Conservation (phyloP, 2,329 filamentous ascomycete genomes). For the Pseudogymnoascus sp. region DNA sequence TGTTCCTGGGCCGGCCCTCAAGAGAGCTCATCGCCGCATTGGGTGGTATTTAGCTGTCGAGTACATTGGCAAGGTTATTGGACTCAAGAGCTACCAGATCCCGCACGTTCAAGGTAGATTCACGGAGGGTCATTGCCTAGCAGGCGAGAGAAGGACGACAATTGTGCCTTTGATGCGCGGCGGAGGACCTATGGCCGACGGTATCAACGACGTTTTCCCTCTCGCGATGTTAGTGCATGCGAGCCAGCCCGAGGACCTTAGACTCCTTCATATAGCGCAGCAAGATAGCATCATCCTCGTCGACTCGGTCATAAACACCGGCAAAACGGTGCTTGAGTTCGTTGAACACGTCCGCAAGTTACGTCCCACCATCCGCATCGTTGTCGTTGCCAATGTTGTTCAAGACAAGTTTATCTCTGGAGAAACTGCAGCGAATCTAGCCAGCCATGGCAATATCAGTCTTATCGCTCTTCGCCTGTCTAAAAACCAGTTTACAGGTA, state of each 20-base stretch:
- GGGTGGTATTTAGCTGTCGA: conserved; percentile 47
- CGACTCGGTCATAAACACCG: conserved; percentile 53
- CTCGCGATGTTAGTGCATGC: conserved; percentile 43
- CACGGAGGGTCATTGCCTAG: conserved; percentile 38
- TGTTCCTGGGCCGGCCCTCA: conserved; percentile 36
- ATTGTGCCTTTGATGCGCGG: conserved; percentile 56
- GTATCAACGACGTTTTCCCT: conserved; percentile 45
- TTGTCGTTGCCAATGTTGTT: conserved; percentile 33
- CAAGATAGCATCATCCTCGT: conserved; percentile 41
- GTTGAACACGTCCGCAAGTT: conserved; percentile 37
- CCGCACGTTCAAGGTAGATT: conserved; percentile 41
- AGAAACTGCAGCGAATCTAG: conserved; percentile 13
- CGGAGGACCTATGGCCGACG: conserved; percentile 52
- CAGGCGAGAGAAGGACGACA: conserved; percentile 37
- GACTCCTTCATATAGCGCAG: conserved; percentile 32
- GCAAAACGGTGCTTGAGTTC: conserved; percentile 41
- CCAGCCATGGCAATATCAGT: conserved; percentile 25
- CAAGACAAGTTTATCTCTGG: not conserved
- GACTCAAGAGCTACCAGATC: conserved; percentile 40
- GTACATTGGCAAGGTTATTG: conserved; percentile 38
- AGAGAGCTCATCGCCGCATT: conserved; percentile 38
- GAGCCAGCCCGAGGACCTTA: conserved; percentile 33
- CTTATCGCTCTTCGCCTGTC: conserved; percentile 48
- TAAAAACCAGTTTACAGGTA: conserved; percentile 46
- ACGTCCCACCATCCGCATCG: conserved; percentile 34